These are phyloP conservation scores for Hypoxylon trugodes DNA, from an alignment of 495 filamentous ascomycete genomes.

Conservation along the genomic window DNA sequence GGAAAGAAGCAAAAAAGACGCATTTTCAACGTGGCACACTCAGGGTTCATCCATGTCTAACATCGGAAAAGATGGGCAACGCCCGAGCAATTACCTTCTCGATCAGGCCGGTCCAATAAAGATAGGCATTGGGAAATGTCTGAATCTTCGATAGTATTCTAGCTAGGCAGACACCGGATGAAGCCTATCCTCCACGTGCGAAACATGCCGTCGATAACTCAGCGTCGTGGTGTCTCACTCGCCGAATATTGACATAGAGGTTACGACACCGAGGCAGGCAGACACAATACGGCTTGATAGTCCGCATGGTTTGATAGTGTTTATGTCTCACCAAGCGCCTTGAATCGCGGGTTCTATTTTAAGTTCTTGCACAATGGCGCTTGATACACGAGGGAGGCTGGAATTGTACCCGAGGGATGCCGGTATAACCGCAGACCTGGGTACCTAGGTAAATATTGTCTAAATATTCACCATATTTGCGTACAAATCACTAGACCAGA, in stretches of 20 bases:
- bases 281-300: no score
- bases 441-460: not conserved
- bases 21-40: slow-evolving; percentile 32
- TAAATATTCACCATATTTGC: not conserved
- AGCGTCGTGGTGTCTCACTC: slow-evolving; percentile 12
- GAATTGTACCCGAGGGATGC: slow-evolving; percentile 6
- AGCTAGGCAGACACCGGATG: slow-evolving; percentile 13
- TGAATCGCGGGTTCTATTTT: slow-evolving; percentile 12
- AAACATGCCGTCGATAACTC: slow-evolving; percentile 27
- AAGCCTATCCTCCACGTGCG: slow-evolving; percentile 18
- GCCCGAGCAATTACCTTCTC: slow-evolving; percentile 13
- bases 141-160: not conserved
- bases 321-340: slow-evolving; percentile 3
- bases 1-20: slow-evolving; percentile 10
- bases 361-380: slow-evolving; percentile 12
- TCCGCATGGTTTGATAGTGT: not conserved
- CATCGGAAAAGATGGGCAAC: slow-evolving; percentile 18
- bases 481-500: no score
- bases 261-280: not conserved
- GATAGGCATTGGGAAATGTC: slow-evolving; percentile 1
- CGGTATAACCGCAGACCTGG: slow-evolving; percentile 9
- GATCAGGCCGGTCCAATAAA: not conserved
- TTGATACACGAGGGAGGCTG: slow-evolving; percentile 1
- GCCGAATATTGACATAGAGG: slow-evolving; percentile 4
- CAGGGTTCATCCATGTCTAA: slow-evolving; percentile 30